Conservation (phyloP, 2,329 filamentous ascomycete genomes). For the Ophiostoma sp. region DNA sequence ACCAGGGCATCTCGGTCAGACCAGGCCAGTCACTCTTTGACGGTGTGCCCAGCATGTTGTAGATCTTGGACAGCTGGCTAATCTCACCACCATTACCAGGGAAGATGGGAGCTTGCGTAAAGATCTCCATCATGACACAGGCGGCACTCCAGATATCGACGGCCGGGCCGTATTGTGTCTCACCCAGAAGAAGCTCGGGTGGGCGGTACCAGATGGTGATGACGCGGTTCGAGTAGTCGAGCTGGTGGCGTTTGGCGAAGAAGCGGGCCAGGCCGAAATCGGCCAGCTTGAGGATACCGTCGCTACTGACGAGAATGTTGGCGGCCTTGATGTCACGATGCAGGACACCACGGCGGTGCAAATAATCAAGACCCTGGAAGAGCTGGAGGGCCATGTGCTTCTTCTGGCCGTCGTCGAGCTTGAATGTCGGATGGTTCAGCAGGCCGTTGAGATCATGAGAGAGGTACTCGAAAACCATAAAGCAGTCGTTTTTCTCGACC, state of each 20-base stretch:
- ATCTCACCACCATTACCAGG: constrained; percentile 95
- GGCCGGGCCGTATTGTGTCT: constrained; percentile 85
- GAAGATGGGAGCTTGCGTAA: constrained; percentile 90
- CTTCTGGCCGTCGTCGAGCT: constrained; percentile 79
- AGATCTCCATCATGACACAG: constrained; percentile 95
- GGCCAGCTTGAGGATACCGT: constrained; percentile 85
- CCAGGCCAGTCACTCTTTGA: constrained; percentile 83
- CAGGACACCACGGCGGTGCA: constrained; percentile 88
- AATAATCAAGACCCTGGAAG: constrained; percentile 90
- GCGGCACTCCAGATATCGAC: constrained; percentile 97
- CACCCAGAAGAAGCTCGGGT: constrained; percentile 84
- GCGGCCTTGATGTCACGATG: constrained; percentile 98
- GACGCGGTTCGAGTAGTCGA: constrained; percentile 97
- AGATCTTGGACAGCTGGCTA: constrained; percentile 95
- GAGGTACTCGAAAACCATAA: constrained; percentile 99
- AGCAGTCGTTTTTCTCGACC: constrained; percentile 98
- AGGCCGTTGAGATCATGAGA: constrained; percentile 94
- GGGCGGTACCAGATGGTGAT: constrained; percentile 98
- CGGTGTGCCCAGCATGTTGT: constrained; percentile 85
- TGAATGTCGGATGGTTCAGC: constrained; percentile 91
- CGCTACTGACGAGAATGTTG: constrained; percentile 91
- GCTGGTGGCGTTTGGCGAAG: constrained; percentile 85
- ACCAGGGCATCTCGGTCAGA: constrained; percentile 94
- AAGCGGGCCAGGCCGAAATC: constrained; percentile 97
- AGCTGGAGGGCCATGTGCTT: constrained; percentile 92